Conservation (phyloP, 768 basidiomycete species). For the Termitomyces bulborhizus region DNA sequence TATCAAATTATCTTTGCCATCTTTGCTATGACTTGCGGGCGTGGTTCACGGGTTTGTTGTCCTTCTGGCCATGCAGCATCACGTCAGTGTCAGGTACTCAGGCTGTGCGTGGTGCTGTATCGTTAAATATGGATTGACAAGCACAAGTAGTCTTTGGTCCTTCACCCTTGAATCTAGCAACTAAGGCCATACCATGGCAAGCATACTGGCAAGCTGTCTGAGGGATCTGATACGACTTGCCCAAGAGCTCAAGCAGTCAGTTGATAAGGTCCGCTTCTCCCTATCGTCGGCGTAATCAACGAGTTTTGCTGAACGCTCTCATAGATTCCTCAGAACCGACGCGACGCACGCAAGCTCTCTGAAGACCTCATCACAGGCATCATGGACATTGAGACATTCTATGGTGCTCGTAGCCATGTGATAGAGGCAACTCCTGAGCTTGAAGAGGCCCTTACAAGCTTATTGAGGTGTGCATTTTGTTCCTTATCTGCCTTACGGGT, state of each 20-base stretch:
- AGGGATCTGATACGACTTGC: conserved; percentile 4
- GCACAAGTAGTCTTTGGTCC: not conserved
- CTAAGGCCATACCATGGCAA: not conserved
- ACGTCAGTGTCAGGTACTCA: not conserved
- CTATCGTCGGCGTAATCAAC: not conserved
- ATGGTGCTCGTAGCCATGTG: conserved; percentile 3
- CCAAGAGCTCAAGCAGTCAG: conserved; percentile 6
- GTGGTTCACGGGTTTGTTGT: not conserved
- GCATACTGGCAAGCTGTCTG: not conserved
- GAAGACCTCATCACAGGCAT: conserved; percentile 7
- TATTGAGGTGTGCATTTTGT: not conserved
- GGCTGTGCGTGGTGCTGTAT: not conserved
- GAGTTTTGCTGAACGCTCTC: not conserved
- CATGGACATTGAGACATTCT: conserved; percentile 7
- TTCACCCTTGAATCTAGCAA: not conserved
- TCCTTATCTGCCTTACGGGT: not conserved
- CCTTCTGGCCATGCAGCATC: not conserved
- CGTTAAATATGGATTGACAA: not conserved
- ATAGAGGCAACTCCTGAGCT: conserved; percentile 5
- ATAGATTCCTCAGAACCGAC: conserved; percentile 9
- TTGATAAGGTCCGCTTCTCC: conserved; percentile 6
- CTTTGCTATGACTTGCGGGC: not conserved
- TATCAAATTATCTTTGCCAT: not conserved
- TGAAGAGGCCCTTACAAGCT: not conserved
- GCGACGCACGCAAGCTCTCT: conserved; percentile 4